phyloP scores from a whole-genome alignment of 2,329 filamentous ascomycete genomes.

The Talaromyces islandicus region DNA sequence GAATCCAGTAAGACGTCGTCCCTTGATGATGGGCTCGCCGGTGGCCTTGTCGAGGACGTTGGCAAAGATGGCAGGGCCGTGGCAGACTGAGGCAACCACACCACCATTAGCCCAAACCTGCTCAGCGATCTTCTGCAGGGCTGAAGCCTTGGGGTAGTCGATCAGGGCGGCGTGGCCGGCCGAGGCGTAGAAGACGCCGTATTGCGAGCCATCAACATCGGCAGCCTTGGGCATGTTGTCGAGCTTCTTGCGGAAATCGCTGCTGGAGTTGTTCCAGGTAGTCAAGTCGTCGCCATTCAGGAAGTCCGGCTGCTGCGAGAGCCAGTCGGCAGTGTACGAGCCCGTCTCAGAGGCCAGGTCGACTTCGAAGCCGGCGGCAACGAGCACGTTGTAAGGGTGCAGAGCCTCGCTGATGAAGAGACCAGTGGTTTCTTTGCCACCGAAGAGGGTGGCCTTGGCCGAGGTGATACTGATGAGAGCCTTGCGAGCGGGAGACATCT shows the following conservation, averaged over 20 bases:
- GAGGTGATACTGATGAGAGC: constrained; percentile 42
- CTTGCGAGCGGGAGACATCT: constrained; percentile 26
- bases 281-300: constrained; percentile 35
- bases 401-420: constrained; percentile 46
- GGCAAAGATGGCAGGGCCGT: constrained; percentile 36
- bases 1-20: constrained; percentile 36
- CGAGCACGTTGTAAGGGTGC: constrained; percentile 44
- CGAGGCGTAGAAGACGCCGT: neutral
- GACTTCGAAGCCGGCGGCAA: constrained; percentile 37
- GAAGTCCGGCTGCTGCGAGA: constrained; percentile 38
- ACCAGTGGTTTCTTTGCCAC: constrained; percentile 36
- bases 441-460: constrained; percentile 34
- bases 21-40: constrained; percentile 31
- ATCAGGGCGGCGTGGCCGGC: constrained; percentile 36
- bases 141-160: constrained; percentile 40
- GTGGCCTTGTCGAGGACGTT: constrained; percentile 27
- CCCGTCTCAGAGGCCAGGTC: constrained; percentile 44
- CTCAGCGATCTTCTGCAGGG: constrained; percentile 37
- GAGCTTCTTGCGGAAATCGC: constrained; percentile 41
- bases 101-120: constrained; percentile 37
- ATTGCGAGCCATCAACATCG: constrained; percentile 26
- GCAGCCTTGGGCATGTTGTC: constrained; percentile 37
- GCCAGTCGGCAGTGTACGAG: constrained; percentile 39
- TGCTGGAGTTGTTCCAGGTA: constrained; percentile 35
- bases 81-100: constrained; percentile 39